A percentile compares a stretch with the other conserved stretches of the same genome.
These are phyloP conservation scores for Exophiala bonariae DNA, from an alignment of 2,329 filamentous ascomycete species.

Conservation along the genomic window DNA sequence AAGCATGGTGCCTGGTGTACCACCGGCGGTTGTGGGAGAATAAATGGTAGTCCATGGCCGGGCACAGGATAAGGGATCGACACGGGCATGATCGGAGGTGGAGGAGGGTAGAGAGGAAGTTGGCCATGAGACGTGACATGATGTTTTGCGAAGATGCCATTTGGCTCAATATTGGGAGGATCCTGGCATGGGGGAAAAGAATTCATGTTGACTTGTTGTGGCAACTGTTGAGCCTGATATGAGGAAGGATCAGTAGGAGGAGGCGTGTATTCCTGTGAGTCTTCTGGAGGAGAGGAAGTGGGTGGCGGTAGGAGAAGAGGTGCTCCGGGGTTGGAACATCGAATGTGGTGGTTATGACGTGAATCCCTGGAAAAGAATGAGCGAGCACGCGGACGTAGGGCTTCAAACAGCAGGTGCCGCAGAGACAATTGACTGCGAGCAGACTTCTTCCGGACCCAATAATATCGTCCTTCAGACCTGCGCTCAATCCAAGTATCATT, in stretches of 20 bases:
- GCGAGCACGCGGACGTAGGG: slow-evolving; percentile 17
- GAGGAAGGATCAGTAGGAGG: slow-evolving; percentile 17
- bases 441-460: slow-evolving; percentile 24
- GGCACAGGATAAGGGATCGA: slow-evolving; percentile 11
- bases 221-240: slow-evolving; percentile 8
- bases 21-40: slow-evolving; percentile 6
- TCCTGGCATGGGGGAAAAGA: slow-evolving; percentile 12
- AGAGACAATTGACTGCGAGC: slow-evolving; percentile 9
- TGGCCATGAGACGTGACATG: too few relatives aligned
- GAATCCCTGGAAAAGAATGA: slow-evolving; percentile 23
- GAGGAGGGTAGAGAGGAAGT: slow-evolving; percentile 10
- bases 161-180: slow-evolving; percentile 1
- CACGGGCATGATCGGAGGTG: slow-evolving; percentile 10
- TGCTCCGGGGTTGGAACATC: neutral
- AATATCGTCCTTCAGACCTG: slow-evolving; percentile 21
- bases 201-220: slow-evolving; percentile 18
- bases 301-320: slow-evolving; percentile 11
- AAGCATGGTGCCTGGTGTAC: slow-evolving; percentile 5
- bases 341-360: slow-evolving; percentile 12
- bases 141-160: slow-evolving; percentile 2
- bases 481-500: slow-evolving; percentile 24
- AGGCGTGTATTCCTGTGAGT: neutral
- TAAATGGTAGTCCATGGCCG: neutral
- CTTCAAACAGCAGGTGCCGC: slow-evolving; percentile 4
- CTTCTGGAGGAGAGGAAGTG: slow-evolving; percentile 2